These are phyloP conservation scores for Lodderomyces theae DNA, from an alignment of 1,139 yeast genomes.

Conservation along the genomic window DNA sequence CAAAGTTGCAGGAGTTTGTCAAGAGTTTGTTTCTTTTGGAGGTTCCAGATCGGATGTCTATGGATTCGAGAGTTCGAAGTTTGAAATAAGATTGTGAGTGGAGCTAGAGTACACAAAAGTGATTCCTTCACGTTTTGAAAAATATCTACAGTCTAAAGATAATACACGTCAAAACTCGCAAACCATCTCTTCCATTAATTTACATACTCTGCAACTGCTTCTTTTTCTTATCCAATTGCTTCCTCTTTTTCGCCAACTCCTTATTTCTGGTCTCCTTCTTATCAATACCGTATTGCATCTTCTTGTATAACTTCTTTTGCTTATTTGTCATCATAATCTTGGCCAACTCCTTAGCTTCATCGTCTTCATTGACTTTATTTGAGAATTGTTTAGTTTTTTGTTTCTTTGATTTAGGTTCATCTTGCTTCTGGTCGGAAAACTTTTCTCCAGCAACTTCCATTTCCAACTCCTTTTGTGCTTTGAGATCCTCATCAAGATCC, in stretches of 20 bases:
- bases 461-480: slow-evolving; percentile 82
- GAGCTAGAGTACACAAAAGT: no score
- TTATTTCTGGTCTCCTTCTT: slow-evolving; percentile 81
- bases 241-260: slow-evolving; percentile 72
- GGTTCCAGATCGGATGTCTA: slow-evolving; percentile 73
- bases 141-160: no score
- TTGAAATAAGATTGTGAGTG: slow-evolving; percentile 1
- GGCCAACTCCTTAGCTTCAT: slow-evolving; percentile 83
- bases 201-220: slow-evolving; percentile 5
- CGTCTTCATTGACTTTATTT: slow-evolving; percentile 39
- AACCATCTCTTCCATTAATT: not conserved
- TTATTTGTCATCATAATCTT: slow-evolving; percentile 97
- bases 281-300: slow-evolving; percentile 90
- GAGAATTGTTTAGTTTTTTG: slow-evolving; percentile 19
- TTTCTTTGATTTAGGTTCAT: slow-evolving; percentile 29
- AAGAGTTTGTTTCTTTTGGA: slow-evolving; percentile 45
- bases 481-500: slow-evolving; percentile 57
- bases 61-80: slow-evolving; percentile 60
- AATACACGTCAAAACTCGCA: no score
- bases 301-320: slow-evolving; percentile 89
- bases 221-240: slow-evolving; percentile 66
- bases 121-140: no score
- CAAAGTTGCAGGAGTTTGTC: slow-evolving; percentile 7
- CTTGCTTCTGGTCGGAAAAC: slow-evolving; percentile 47
- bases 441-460: slow-evolving; percentile 85